phyloP scores from a whole-genome alignment of 2,329 filamentous ascomycete species.

The Gaeumannomyces sp. region DNA sequence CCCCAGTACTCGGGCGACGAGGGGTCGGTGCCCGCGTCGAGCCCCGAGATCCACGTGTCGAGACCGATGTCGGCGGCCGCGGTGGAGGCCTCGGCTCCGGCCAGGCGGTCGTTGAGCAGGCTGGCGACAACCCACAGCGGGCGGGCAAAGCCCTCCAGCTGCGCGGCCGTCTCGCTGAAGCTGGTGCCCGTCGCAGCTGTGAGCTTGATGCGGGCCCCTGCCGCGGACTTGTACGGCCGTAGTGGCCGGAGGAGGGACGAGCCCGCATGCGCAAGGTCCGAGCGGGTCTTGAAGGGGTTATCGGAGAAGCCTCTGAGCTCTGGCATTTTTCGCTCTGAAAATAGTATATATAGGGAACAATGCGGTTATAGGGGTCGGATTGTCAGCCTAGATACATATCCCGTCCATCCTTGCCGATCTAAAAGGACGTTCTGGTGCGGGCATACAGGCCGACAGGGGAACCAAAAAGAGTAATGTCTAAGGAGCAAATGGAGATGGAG shows the following conservation, averaged over 20 bases:
- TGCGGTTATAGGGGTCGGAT: too few species aligned
- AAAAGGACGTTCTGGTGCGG: too few species aligned
- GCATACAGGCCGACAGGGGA: too few species aligned
- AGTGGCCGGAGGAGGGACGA: conserved; percentile 29
- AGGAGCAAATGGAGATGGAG: too few species aligned
- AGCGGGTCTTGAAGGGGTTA: conserved; percentile 30
- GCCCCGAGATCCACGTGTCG: conserved; percentile 25
- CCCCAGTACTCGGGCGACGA: conserved; percentile 39
- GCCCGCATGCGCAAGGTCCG: conserved; percentile 29
- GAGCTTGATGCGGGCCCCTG: background rate
- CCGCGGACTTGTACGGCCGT: conserved; percentile 15
- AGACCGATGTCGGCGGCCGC: conserved; percentile 9
- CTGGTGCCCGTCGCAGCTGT: conserved; percentile 18
- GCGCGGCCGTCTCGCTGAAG: conserved; percentile 38
- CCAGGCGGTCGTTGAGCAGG: conserved; percentile 8
- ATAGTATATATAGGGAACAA: background rate
- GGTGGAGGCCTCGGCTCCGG: background rate
- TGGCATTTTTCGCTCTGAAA: conserved; percentile 26
- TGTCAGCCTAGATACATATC: too few species aligned
- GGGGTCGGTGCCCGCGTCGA: conserved; percentile 28
- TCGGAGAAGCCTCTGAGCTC: conserved; percentile 33
- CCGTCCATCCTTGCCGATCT: too few species aligned
- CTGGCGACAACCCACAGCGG: conserved; percentile 25
- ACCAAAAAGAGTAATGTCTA: too few species aligned
- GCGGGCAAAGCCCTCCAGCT: conserved; percentile 38